Conservation (phyloP, 768 basidiomycete species). For the Scleroderma bovista region DNA sequence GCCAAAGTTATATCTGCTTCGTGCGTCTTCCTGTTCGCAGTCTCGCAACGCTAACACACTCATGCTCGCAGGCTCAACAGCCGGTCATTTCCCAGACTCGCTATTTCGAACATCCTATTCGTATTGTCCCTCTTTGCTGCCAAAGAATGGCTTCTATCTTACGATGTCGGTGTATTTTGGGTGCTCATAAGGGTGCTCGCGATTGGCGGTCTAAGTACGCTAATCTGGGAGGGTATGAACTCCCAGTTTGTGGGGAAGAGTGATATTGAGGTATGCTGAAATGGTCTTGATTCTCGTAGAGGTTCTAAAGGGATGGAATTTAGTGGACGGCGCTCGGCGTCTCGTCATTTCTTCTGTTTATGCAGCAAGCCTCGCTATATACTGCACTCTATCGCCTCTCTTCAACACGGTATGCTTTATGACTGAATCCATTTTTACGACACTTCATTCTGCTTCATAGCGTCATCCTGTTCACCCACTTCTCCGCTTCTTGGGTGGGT, state of each 20-base stretch:
- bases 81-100: conserved; percentile 47
- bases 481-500: conserved; percentile 62
- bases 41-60: conserved; percentile 3
- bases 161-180: conserved; percentile 73
- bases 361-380: conserved; percentile 64
- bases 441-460: conserved; percentile 31
- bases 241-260: conserved; percentile 49
- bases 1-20: conserved; percentile 49
- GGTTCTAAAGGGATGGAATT: conserved; percentile 6
- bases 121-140: conserved; percentile 56
- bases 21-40: conserved; percentile 30
- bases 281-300: conserved; percentile 2
- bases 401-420: conserved; percentile 51
- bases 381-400: conserved; percentile 65
- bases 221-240: conserved; percentile 55
- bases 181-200: conserved; percentile 67
- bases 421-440: background rate
- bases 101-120: conserved; percentile 58
- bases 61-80: conserved; percentile 42
- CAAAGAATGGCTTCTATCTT: conserved; percentile 62
- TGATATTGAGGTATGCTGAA: conserved; percentile 52
- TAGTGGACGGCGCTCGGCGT: conserved; percentile 71
- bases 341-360: conserved; percentile 59
- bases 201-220: conserved; percentile 59
- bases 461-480: conserved; percentile 64